These are phyloP conservation scores for Porphyrellus cyaneotinctus DNA, from an alignment of 768 basidiomycete species.

Conservation along the genomic window DNA sequence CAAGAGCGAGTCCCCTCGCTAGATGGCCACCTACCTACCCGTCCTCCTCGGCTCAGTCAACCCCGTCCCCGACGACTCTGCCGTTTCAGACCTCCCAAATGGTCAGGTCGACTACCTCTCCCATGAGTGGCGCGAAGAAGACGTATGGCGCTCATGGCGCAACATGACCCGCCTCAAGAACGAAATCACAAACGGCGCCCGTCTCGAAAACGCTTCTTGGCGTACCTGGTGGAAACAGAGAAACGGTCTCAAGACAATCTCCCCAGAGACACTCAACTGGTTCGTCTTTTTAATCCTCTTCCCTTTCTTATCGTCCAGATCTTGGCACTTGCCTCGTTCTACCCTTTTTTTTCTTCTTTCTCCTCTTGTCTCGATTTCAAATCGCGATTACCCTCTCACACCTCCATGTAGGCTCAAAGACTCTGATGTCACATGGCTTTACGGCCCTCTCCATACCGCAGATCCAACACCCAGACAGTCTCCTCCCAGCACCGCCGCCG, in stretches of 20 bases:
- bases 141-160: constrained; percentile 98
- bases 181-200: constrained; percentile 90
- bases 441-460: constrained; percentile 95
- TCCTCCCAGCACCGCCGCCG: constrained; percentile 35
- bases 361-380: background rate
- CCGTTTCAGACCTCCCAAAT: constrained; percentile 77
- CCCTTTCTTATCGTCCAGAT: background rate
- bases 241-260: constrained; percentile 91
- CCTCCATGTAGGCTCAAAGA: constrained; percentile 82
- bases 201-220: constrained; percentile 98
- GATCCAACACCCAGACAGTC: constrained; percentile 56
- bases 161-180: constrained; percentile 98
- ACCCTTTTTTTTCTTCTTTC: background rate
- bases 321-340: background rate
- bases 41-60: constrained; percentile 65
- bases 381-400: constrained; percentile 7
- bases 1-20: background rate
- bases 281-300: too few species aligned
- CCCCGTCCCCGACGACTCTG: constrained; percentile 67
- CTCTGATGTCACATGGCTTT: constrained; percentile 98
- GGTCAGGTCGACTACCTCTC: constrained; percentile 99
- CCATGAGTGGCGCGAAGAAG: constrained; percentile 96
- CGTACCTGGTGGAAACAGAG: constrained; percentile 99
- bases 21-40: constrained; percentile 67
- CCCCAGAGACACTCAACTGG: constrained; percentile 98